Conservation (phyloP, 1,284 basidiomycete species). For the Puccinia hordei region DNA sequence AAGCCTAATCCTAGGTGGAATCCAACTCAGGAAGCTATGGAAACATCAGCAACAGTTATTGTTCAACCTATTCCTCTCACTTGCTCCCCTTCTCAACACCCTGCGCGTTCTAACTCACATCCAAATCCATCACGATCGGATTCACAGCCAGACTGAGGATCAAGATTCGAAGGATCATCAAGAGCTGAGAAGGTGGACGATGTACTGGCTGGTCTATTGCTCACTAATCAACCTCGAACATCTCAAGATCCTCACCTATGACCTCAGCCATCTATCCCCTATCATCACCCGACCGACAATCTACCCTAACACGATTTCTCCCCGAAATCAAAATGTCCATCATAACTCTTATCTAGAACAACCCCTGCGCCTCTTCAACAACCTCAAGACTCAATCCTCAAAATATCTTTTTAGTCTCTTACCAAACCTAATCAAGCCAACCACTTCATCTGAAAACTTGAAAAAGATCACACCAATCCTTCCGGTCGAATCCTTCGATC, state of each 20-base stretch:
- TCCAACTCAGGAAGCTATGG: conserved; percentile 32
- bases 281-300: conserved; percentile 15
- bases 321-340: not conserved
- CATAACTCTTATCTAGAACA: not conserved
- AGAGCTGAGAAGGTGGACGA: conserved; percentile 17
- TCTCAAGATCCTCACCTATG: not conserved
- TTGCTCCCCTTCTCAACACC: conserved; percentile 20
- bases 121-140: not conserved
- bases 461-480: not conserved
- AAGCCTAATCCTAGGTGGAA: not conserved
- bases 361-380: not conserved
- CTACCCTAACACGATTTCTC: conserved; percentile 4
- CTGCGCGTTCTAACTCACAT: conserved; percentile 14
- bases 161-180: conserved; percentile 10
- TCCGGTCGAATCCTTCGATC: conserved; percentile 1
- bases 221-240: conserved; percentile 8
- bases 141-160: not conserved
- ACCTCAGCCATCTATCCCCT: conserved; percentile 14
- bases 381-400: not conserved
- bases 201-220: conserved; percentile 42
- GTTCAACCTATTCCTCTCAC: conserved; percentile 17
- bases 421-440: conserved; percentile 3
- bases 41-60: conserved; percentile 24
- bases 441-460: not conserved
- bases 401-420: not conserved